Evolutionary conservation across 352 stramenopile genomes (phyloP).

Genomic region (Blastocystis sp.): DNA sequence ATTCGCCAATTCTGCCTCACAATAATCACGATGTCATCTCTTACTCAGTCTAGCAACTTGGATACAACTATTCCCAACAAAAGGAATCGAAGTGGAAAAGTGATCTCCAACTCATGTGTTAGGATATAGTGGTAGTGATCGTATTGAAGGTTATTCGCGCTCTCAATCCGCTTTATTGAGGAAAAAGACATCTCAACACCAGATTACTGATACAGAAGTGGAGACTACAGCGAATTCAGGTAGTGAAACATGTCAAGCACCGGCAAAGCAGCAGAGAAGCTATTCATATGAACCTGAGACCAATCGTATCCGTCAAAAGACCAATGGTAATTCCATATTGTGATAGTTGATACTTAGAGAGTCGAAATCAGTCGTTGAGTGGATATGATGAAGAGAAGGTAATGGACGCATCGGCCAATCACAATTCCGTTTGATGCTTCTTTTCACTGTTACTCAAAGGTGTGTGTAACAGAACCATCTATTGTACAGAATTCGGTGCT

Average conservation of each 20-base stretch:
- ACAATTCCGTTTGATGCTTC: neutral
- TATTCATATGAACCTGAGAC: neutral
- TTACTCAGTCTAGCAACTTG: neutral
- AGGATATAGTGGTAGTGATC: too few species aligned
- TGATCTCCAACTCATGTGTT: neutral
- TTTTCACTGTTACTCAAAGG: neutral
- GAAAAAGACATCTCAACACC: neutral
- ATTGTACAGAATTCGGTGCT: slow-evolving; percentile 25
- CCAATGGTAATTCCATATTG: neutral
- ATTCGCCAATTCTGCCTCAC: neutral
- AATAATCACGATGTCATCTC: too few species aligned
- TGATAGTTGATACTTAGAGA: neutral
- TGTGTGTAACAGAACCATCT: too few species aligned
- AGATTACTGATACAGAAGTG: neutral
- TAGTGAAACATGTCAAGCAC: neutral
- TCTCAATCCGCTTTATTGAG: neutral
- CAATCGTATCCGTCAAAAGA: neutral
- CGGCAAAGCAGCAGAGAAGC: neutral
- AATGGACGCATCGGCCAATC: neutral
- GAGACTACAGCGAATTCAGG: neutral
- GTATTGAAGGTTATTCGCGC: neutral
- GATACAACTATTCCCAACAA: neutral
- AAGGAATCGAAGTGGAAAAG: neutral
- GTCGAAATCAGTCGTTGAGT: slow-evolving; percentile 43
- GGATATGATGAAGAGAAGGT: neutral